These are phyloP conservation scores for Oryza longistaminata DNA, from an alignment of 176 grass and related monocot genomes.

Conservation along the genomic window DNA sequence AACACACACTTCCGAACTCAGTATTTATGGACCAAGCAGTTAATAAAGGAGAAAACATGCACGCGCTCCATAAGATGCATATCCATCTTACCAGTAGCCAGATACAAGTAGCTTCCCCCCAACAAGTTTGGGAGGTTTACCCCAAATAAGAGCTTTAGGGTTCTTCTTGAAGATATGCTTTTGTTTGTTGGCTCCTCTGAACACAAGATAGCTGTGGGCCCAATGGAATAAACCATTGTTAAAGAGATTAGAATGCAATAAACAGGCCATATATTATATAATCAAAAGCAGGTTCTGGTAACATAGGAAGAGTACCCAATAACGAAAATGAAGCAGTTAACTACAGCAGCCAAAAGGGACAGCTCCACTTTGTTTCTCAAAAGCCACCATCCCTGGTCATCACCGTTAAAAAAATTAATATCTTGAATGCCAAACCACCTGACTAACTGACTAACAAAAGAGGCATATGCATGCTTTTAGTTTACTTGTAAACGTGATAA, in stretches of 20 bases:
- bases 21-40: constrained; percentile 4
- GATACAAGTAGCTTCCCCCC: constrained; percentile 88
- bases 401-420: constrained; percentile 5
- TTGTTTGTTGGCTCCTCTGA: constrained; percentile 96
- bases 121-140: constrained; percentile 79
- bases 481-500: background rate
- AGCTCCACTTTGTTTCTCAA: constrained; percentile 75
- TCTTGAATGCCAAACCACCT: background rate
- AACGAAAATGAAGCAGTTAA: constrained; percentile 73
- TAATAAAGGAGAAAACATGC: background rate
- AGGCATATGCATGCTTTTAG: background rate
- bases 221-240: constrained; percentile 5
- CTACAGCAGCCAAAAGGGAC: constrained; percentile 49
- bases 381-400: constrained; percentile 94
- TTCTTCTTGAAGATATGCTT: constrained; percentile 97
- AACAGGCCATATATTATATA: background rate
- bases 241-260: constrained; percentile 25
- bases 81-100: constrained; percentile 78
- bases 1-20: background rate
- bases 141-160: constrained; percentile 90
- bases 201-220: constrained; percentile 72
- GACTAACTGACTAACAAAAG: constrained; percentile 2
- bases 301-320: constrained; percentile 60
- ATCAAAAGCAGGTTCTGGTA: constrained; percentile 9
- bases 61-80: background rate